These are phyloP conservation scores for Lavandula angustifolia DNA, from an alignment of 257 asterid genomes.

Conservation along the genomic window DNA sequence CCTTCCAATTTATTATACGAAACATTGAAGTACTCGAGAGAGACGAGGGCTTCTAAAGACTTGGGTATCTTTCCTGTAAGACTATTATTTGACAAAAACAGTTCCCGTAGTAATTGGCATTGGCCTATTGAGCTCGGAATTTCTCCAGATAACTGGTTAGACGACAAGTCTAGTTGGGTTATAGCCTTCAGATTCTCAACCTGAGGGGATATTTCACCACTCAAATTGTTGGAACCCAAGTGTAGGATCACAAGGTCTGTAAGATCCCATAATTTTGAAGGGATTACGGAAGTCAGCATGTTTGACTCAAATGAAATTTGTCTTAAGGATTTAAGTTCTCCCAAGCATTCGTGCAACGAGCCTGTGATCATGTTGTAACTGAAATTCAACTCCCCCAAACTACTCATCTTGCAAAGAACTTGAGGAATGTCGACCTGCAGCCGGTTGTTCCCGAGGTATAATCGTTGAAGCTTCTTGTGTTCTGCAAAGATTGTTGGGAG, in stretches of 20 bases:
- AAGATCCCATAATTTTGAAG: constrained; percentile 31
- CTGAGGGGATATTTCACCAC: neutral
- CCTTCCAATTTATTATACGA: constrained; percentile 22
- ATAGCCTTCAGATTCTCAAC: neutral
- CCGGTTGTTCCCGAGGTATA: constrained; percentile 27
- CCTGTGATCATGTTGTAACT: constrained; percentile 33
- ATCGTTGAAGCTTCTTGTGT: constrained; percentile 6
- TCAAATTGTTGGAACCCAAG: neutral
- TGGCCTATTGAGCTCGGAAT: constrained; percentile 7
- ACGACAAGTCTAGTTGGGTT: neutral
- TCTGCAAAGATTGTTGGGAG: constrained; percentile 34
- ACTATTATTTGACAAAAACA: neutral
- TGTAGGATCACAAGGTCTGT: neutral
- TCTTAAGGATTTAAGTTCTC: constrained; percentile 28
- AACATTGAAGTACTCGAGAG: neutral
- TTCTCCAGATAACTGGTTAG: neutral
- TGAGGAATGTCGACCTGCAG: constrained; percentile 35
- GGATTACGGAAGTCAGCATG: constrained; percentile 33
- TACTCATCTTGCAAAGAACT: constrained; percentile 32
- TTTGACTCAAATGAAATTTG: constrained; percentile 24
- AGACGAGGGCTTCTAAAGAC: neutral
- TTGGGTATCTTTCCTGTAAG: constrained; percentile 19
- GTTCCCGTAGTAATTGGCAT: neutral
- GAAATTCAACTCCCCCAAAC: constrained; percentile 29
- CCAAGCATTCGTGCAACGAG: constrained; percentile 39